Evolutionary conservation across 2,329 filamentous ascomycete species (phyloP).

Genomic region (Cladophialophora chaetospira): DNA sequence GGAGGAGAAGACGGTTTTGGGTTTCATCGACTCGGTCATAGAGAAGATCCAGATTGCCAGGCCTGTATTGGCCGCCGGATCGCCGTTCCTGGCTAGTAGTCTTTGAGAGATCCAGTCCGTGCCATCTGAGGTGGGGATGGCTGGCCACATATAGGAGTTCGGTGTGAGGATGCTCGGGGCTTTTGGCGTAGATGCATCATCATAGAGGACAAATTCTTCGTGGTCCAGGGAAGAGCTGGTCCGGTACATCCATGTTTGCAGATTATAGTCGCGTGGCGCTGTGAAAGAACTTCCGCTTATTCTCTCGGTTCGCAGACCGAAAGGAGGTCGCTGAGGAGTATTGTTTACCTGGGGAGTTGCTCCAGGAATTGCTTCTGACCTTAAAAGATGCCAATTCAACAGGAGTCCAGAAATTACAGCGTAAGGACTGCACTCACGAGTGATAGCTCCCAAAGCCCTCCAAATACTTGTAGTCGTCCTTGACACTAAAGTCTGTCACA

Average conservation of each 20-base stretch:
- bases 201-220: conserved; percentile 30
- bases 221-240: conserved; percentile 59
- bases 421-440: conserved; percentile 10
- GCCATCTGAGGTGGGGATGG: conserved; percentile 43
- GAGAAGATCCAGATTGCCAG: conserved; percentile 59
- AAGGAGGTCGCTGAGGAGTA: conserved; percentile 41
- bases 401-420: background rate
- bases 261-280: conserved; percentile 58
- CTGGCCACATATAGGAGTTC: conserved; percentile 40
- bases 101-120: conserved; percentile 55
- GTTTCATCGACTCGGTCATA: conserved; percentile 57
- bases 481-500: conserved; percentile 21
- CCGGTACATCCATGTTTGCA: conserved; percentile 62
- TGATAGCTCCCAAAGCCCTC: conserved; percentile 28
- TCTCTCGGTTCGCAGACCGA: conserved; percentile 38
- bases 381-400: conserved; percentile 1
- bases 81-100: conserved; percentile 58
- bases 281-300: conserved; percentile 58
- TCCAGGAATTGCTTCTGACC: conserved; percentile 41
- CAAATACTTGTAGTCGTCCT: conserved; percentile 25
- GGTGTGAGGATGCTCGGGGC: conserved; percentile 25
- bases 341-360: conserved; percentile 44
- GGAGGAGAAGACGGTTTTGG: conserved; percentile 58
- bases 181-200: conserved; percentile 41
- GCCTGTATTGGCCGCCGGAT: conserved; percentile 59